These are phyloP conservation scores for Acorus calamus DNA, from an alignment of 106 monocot species.

Conservation along the genomic window DNA sequence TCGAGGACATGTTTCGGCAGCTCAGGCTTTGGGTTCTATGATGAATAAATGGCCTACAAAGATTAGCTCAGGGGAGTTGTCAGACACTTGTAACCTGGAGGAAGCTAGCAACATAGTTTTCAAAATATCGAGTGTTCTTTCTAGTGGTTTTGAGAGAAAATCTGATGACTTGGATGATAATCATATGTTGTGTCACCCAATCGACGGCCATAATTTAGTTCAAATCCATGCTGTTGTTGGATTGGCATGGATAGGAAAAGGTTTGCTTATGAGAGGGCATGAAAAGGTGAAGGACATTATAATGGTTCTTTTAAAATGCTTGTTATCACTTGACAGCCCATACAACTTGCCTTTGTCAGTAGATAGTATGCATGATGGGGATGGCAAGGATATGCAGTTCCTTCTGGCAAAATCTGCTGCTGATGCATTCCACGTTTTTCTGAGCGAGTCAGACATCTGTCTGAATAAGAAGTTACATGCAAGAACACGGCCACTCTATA, in stretches of 20 bases:
- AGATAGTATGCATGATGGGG: conserved; percentile 7
- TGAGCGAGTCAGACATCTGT: conserved; percentile 79
- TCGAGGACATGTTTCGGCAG: conserved; percentile 52
- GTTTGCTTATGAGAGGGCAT: conserved; percentile 91
- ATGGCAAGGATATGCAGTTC: conserved; percentile 13
- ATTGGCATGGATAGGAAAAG: conserved; percentile 90
- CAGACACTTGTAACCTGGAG: conserved; percentile 30
- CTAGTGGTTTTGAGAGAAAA: conserved; percentile 5
- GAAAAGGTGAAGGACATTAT: conserved; percentile 66
- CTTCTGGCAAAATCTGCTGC: conserved; percentile 53
- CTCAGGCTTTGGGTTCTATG: conserved; percentile 85
- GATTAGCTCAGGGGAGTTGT: conserved; percentile 11
- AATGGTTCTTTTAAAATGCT: conserved; percentile 47
- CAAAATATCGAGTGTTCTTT: conserved; percentile 11
- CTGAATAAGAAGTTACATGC: conserved; percentile 79
- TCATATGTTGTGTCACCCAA: not conserved
- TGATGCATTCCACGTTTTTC: conserved; percentile 70
- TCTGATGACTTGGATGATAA: conserved; percentile 1
- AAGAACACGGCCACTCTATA: conserved; percentile 63
- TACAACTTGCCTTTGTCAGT: conserved; percentile 2
- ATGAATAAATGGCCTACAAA: conserved; percentile 63
- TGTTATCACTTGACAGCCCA: conserved; percentile 23
- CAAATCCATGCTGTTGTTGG: conserved; percentile 38
- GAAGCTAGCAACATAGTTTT: conserved; percentile 42
- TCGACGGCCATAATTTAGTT: conserved; percentile 1